Evolutionary conservation across 441 rosid genomes (phyloP).

Genomic region (California macrophylla): DNA sequence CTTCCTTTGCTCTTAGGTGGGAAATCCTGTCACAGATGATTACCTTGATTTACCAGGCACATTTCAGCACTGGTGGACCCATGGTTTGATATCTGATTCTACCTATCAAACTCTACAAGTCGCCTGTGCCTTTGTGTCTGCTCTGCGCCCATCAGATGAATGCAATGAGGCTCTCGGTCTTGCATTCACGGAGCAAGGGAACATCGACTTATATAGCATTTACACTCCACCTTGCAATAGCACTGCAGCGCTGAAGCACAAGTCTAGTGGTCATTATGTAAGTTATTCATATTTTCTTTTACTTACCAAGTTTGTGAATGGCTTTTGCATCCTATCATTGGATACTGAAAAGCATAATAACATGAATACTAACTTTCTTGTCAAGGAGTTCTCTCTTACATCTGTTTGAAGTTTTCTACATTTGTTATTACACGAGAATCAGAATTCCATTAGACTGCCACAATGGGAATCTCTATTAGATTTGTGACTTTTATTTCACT

Average conservation of each 20-base stretch:
- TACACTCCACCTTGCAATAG: slow-evolving; percentile 61
- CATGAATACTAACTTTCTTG: too few relatives aligned
- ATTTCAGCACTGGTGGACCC: slow-evolving; percentile 94
- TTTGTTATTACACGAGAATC: too few relatives aligned
- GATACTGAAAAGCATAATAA: background rate
- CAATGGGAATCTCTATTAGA: too few relatives aligned
- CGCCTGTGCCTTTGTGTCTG: slow-evolving; percentile 43
- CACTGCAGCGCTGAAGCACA: slow-evolving; percentile 41
- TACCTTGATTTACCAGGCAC: slow-evolving; percentile 66
- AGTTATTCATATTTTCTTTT: slow-evolving; percentile 20
- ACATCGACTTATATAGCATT: slow-evolving; percentile 83
- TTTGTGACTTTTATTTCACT: too few relatives aligned
- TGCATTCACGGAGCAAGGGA: slow-evolving; percentile 62
- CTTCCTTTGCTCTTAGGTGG: slow-evolving; percentile 43
- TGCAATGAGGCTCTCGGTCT: slow-evolving; percentile 49
- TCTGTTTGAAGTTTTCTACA: too few relatives aligned
- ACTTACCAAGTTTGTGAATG: background rate
- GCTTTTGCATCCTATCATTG: background rate
- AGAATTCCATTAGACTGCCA: too few relatives aligned
- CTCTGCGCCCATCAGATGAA: slow-evolving; percentile 56
- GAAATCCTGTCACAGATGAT: slow-evolving; percentile 92
- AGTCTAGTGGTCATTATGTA: slow-evolving; percentile 60
- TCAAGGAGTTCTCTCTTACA: too few relatives aligned
- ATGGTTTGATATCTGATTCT: slow-evolving; percentile 88
- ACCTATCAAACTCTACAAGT: slow-evolving; percentile 48